Evolutionary conservation across 225 moss, liverwort and hornwort species (phyloP).

Genomic region (Lunularia cruciata): DNA sequence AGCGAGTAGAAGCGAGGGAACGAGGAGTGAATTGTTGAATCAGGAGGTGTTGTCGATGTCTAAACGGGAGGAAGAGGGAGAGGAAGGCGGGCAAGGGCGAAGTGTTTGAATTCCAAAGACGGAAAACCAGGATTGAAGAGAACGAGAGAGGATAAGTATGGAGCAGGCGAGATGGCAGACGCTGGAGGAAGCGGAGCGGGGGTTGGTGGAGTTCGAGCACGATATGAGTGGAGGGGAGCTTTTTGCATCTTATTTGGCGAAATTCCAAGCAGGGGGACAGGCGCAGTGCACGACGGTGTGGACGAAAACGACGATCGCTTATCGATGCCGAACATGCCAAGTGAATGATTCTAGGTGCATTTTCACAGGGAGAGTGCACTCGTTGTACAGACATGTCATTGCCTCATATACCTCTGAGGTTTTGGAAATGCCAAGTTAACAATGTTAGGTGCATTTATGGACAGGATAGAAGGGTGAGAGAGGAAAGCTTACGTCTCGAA

Average conservation of each 20-base stretch:
- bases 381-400: neutral
- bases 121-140: neutral
- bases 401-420: neutral
- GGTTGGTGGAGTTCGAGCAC: slow-evolving; percentile 44
- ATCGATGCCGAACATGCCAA: slow-evolving; percentile 88
- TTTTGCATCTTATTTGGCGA: slow-evolving; percentile 53
- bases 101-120: neutral
- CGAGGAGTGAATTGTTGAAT: neutral
- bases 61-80: slow-evolving; percentile 3
- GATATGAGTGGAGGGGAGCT: slow-evolving; percentile 48
- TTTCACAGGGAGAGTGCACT: neutral
- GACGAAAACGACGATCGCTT: slow-evolving; percentile 79
- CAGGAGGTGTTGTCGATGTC: slow-evolving; percentile 1
- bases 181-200: slow-evolving; percentile 27
- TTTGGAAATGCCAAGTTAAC: neutral
- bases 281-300: slow-evolving; percentile 92
- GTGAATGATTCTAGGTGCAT: slow-evolving; percentile 79
- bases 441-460: neutral
- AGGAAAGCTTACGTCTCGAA: neutral
- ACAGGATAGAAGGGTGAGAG: neutral
- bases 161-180: slow-evolving; percentile 41
- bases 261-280: slow-evolving; percentile 72
- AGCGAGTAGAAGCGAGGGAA: neutral
- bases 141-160: slow-evolving; percentile 22
- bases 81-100: slow-evolving; percentile 3